Base-by-base conservation (phyloP, 257 asterid genomes). In the Solanum etuberosum region DNA sequence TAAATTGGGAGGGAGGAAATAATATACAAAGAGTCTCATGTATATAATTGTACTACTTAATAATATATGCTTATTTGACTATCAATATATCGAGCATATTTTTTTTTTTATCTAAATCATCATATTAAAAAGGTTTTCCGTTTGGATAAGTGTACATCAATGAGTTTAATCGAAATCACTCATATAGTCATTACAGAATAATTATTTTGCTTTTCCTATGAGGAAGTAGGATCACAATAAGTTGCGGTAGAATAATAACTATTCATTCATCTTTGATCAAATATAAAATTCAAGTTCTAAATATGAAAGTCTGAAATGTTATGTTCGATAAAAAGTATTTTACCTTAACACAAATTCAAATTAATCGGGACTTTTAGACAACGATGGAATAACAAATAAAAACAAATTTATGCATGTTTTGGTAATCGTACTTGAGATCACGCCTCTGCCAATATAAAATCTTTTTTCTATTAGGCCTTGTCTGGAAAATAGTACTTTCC, bases 401-500 rank as follows among this genome's bases (percentile, higher is more conserved):
- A 31, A 20, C 77, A 71, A 14, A 3, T 34, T 71, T 21, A 31
- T 80, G 16, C 32, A 76, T 90, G 83, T 78, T 83, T 89, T 85
- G 89, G 89, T 73, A 84, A 73, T 32, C 31, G 88, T 82, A 85
- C 87, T 89, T 86, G 86, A 87, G 73, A 86, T 90, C 92, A 91
- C 88, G 89, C 90, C 89, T 92, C 94, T 92, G 92, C 91, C 89
- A 89, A 92, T 23, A 72, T 72, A 65, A 90, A 71, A 90, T 89
- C 89, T 63, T 84, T 83, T 89, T 91, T 87, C 40, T 70, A 88
- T 46, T 91, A 54, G 57, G 34, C 88, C 85, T 89, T 86, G 87
- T 83, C 89, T 76, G 81, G 86, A 82, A 72, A 86, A 88, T 29
- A 84, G 32, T 12, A 20, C 77, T 88, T 91, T 43, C 65, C 21